Base-by-base conservation (phyloP, 345 rosid species). In the Mallotus nudiflorus region DNA sequence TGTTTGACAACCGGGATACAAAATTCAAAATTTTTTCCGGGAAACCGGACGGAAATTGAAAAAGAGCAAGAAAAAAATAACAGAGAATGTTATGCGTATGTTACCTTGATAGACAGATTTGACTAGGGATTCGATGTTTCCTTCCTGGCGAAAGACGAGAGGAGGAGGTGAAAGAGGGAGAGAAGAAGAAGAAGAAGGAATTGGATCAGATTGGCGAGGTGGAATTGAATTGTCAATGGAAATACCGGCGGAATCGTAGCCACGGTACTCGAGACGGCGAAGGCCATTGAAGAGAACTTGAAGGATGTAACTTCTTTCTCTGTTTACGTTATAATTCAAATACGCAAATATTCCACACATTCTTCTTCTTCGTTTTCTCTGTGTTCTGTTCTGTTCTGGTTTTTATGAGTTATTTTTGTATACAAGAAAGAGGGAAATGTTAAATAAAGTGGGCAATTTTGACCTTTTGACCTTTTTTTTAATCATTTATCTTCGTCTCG, bases 311-410 rank as follows among this genome's bases (percentile, higher is more conserved):
- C 96, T 80, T 75, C 97, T 78, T 67, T 94, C 95, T 76, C 88
- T 76, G 68, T 67, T 75, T 4, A 89, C 90, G 61, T 85, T 83
- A 86, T 67, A 89, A 84, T 94, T 94, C 83, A 94, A 62, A 78
- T 92, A 94, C 31, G 97, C 99, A 66, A 94, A 94, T 37, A 94
- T 94, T 58, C 99, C 99, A 70, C 97, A 94, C 99, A 94, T 91
- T 70, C n/a, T n/a, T 66, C n/a, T 22, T 13, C 37, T 15, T 13
- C 24, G 51, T 2, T 25, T 54, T 5, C 37, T 60, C 39, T 16
- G 16, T 53, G 1, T 18, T 56, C 29, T 33, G 1, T 8, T 13
- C 37, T 33, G n/a, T 31, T 14, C 18, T 29, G 16, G 27, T 31
- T 14, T 46, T 29, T 46, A 5, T 28, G 6, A 12, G 29, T 33